phyloP scores from a whole-genome alignment of 2,329 filamentous ascomycete species.

The Curvularia hawaiiensis region DNA sequence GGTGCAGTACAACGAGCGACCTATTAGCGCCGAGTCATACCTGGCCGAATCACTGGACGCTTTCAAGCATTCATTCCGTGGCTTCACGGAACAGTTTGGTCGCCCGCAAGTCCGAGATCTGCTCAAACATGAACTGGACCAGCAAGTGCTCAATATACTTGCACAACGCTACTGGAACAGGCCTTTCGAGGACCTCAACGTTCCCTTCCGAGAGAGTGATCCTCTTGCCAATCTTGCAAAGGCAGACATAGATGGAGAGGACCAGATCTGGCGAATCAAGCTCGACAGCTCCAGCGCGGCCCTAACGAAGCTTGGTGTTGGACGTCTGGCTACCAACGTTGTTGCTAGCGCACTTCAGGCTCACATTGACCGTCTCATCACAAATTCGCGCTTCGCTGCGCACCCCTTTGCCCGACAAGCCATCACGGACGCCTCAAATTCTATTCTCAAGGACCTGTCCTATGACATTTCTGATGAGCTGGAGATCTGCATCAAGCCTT shows the following conservation, averaged over 20 bases:
- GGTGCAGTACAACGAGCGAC: conserved; percentile 97
- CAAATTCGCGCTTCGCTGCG: conserved; percentile 80
- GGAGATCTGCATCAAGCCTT: conserved; percentile 98
- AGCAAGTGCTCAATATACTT: conserved; percentile 90
- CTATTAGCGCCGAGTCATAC: conserved; percentile 93
- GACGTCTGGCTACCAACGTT: conserved; percentile 87
- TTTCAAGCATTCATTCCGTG: conserved; percentile 98
- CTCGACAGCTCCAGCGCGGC: conserved; percentile 90
- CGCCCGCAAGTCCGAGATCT: conserved; percentile 86
- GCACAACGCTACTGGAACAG: conserved; percentile 98
- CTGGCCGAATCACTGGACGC: conserved; percentile 92
- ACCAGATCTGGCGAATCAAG: conserved; percentile 90
- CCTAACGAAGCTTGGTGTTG: conserved; percentile 92
- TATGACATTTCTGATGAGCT: conserved; percentile 98
- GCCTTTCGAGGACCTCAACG: conserved; percentile 81
- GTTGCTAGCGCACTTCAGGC: conserved; percentile 86
- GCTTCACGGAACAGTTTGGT: conserved; percentile 88
- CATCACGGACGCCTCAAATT: conserved; percentile 89
- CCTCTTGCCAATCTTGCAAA: conserved; percentile 79
- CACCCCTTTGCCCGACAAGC: conserved; percentile 92
- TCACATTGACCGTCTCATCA: conserved; percentile 79
- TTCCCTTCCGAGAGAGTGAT: conserved; percentile 70
- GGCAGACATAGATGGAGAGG: conserved; percentile 72
- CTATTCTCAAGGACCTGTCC: conserved; percentile 90
- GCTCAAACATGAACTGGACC: conserved; percentile 89